These are phyloP conservation scores for Zymoseptoria crescenta DNA, from an alignment of 2,329 filamentous ascomycete species.

Conservation along the genomic window DNA sequence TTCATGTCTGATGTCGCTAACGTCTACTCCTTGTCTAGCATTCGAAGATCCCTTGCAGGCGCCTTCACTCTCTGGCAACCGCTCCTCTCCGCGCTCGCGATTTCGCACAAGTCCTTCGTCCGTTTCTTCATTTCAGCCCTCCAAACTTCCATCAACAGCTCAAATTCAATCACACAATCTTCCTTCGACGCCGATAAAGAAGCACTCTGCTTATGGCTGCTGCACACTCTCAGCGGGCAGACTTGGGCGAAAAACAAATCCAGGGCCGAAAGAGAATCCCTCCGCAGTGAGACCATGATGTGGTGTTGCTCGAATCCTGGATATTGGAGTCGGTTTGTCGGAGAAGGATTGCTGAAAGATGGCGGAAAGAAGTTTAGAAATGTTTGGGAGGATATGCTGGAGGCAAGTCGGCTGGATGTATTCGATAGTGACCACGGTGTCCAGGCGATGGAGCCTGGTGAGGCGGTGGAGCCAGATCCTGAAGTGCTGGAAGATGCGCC, in stretches of 20 bases:
- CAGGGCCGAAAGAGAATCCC: slow-evolving; percentile 3
- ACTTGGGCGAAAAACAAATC: slow-evolving; percentile 14
- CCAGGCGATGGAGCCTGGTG: background rate
- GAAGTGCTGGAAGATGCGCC: background rate
- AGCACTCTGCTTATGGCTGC: slow-evolving; percentile 42
- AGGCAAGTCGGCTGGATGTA: slow-evolving; percentile 23
- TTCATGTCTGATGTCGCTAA: slow-evolving; percentile 7
- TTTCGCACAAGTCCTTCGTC: slow-evolving; percentile 30
- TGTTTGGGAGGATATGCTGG: slow-evolving; percentile 29
- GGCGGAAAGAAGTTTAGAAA: slow-evolving; percentile 18
- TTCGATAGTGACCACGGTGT: background rate
- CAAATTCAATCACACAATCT: slow-evolving; percentile 21
- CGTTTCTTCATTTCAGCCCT: slow-evolving; percentile 34
- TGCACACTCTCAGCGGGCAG: slow-evolving; percentile 37
- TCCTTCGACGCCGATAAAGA: slow-evolving; percentile 28
- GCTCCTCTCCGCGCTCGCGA: slow-evolving; percentile 32
- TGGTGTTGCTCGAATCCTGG: slow-evolving; percentile 33
- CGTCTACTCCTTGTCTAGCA: slow-evolving; percentile 9
- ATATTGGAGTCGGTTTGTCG: slow-evolving; percentile 33
- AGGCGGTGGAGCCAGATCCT: background rate
- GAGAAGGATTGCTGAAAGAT: slow-evolving; percentile 25
- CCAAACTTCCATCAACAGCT: slow-evolving; percentile 29
- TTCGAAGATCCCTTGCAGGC: slow-evolving; percentile 33
- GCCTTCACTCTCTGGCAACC: slow-evolving; percentile 40
- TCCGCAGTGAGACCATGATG: slow-evolving; percentile 16